Base-by-base conservation (phyloP, 495 filamentous ascomycete genomes). In the Penicillium simplicissimum region DNA sequence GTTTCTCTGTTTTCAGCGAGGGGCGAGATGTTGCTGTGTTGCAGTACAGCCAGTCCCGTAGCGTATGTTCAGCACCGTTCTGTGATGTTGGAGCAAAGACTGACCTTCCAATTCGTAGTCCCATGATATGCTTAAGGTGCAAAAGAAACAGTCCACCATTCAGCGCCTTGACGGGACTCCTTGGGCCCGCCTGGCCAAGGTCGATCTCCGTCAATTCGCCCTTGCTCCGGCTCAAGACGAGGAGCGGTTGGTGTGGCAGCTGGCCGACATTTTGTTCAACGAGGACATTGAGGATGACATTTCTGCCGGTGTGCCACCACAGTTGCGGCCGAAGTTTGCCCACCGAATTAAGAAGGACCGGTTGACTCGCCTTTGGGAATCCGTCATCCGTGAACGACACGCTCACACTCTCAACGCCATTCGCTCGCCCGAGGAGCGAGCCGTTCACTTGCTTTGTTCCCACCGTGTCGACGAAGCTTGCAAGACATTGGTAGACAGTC, bases 241-340 rank as follows among this genome's bases (percentile, higher is more conserved):
- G 49, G 78, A 81, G 63, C 68, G 75, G 59, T 36, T 79, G 61
- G 63, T 76, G 4, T 81, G 79, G 79, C 73, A 76, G 48, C 81
- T 97, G 56, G 89, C 90, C n/a, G 87, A 88, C 52, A 84, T 97
- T 33, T 83, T 98, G 19, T 98, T 95, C 69, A 93, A 97, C 61
- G 84, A 89, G 15, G 71, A 83, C 8, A 72, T 81, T 8, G 75
- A 82, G 38, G 72, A 79, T 49, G 77, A 80, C 17, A 77, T 78
- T 34, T 79, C 78, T 4, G 76, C 71, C 1, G 74, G 75, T 58
- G 68, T 82, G 13, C 79, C 79, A 48, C 60, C 72, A 25, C 68
- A 77, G 33, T 62, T 80, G 42, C 73, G 75, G 54, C 34, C 66
- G 0, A 76, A 77, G 52, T 82, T 76, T 45, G 66, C 76, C 2